Evolutionary conservation across 352 stramenopile genomes (phyloP), one percentile per base, ranked within the genome.

Genomic region (Phytophthora aleatoria): DNA sequence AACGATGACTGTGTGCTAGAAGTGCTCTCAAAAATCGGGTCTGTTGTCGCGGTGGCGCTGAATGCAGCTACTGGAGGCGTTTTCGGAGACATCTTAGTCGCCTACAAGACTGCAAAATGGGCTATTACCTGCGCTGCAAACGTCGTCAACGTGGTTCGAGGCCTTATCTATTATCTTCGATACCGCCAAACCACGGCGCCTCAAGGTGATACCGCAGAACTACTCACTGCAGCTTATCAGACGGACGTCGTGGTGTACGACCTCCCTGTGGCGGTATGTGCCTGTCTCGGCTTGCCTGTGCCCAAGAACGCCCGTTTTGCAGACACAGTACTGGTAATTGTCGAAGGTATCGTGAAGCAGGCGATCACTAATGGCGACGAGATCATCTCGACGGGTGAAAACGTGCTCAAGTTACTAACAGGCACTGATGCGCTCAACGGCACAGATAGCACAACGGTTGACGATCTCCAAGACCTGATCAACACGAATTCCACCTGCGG

Each of bases 341-440:
- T 71, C 13, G 63, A 71, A 58, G 63, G 63, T 6, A 71, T 71
- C 26, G 63, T 67, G 24, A 71, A 71, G 16, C 63, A 71, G 16
- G 57, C 49, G 5, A 71, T 71, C 57, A 71, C 63, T 1, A 71
- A 71, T 27, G 63, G 57, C 3, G 63, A 71, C 24, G 58, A 63
- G 20, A 71, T 67, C 35, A 61, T 71, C 11, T 71, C 63, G 1
- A 71, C 63, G 2, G 63, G 50, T 33, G 63, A 62, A 41, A 71
- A 71, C 15, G 63, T 71, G 9, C 38, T 71, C 12, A 63, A 67
- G 30, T 33, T 71, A 27, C 49, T 71, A 0, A 71, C 63, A 9
- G 63, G 50, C 9, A 62, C 57, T 6, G 63, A 50, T 5, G 58
- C 63, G 5, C 43, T 71, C 7, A 71, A 71, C 20, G 42, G 48